Percentiles rank a stretch among this genome's conserved stretches.
phyloP scores from a whole-genome alignment of 345 rosid genomes.

The Rhodamnia argentea region DNA sequence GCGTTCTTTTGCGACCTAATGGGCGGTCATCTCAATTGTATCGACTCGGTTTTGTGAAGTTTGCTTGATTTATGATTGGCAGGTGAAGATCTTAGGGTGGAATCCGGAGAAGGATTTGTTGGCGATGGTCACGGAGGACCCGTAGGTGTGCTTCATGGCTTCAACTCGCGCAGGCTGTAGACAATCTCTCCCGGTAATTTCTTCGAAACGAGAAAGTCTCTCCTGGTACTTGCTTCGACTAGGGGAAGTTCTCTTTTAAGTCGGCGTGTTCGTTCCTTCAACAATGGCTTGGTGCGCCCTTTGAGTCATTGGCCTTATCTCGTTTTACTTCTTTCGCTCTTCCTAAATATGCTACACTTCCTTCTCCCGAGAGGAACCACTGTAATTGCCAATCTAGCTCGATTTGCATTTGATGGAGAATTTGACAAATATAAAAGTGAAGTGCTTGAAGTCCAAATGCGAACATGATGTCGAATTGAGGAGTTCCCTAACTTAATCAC shows the following conservation, averaged over 20 bases:
- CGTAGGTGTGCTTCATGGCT: not conserved
- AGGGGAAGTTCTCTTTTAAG: not conserved
- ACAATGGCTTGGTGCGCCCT: not conserved
- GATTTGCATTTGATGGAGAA: no score
- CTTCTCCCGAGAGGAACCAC: no score
- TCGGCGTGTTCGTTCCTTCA: not conserved
- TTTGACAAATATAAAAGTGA: no score
- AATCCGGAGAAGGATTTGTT: rapidly evolving
- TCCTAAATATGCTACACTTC: no score
- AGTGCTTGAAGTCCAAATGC: no score
- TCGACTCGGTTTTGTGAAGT: not conserved
- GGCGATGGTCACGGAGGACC: not conserved
- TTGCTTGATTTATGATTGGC: not conserved
- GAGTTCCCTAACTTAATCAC: no score
- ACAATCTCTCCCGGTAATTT: not conserved
- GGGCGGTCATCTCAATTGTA: not conserved
- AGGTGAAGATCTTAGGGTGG: not conserved
- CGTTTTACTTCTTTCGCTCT: not conserved
- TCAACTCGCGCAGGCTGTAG: not conserved
- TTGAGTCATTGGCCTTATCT: no score
- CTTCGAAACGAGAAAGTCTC: not conserved
- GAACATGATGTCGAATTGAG: no score
- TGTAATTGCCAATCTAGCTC: no score
- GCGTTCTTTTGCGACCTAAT: no score
- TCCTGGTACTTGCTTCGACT: not conserved